Evolutionary conservation across 2,329 filamentous ascomycete genomes (phyloP), one percentile per base, ranked within the genome.

Genomic region (Exserohilum rostratum): DNA sequence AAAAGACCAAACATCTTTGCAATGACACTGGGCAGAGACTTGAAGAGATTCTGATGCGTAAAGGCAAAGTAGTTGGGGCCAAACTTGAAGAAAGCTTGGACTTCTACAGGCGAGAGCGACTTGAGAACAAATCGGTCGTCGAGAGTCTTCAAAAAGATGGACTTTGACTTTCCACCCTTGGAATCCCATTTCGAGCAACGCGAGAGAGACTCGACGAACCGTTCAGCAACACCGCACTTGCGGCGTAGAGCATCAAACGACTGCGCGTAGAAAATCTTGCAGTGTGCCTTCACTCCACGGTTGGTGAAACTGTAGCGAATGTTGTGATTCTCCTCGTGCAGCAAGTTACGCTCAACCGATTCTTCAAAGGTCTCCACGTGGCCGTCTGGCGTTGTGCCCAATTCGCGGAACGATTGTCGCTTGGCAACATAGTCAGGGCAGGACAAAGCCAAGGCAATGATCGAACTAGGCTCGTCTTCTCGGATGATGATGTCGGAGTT

Each of bases 1-100:
- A 96, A 99, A 74, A 99, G 96, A 0, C 95, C 95, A 49, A 99
- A 86, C 95, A 99, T 99, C 79, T 99, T 99, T 27, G 95, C 95
- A 69, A 99, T 99, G 37, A 96, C 95, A 1, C 91, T 96, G 0
- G 95, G 95, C 2, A 99, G 82, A 64, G 76, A 93, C 68, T 96
- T 93, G 79, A 99, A 99, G 13, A 99, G 82, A 6, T 92, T 93
- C 72, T 98, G 91, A 11, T 92, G 91, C 88, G 98, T 98, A 72
- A 99, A 96, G 66, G 88, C 89, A 74, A 99, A 99, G 78, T 99
- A 99, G 33, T 93, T 92, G 1, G 95, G 95, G 0, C 95, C 96
- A 70, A 99, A 99, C 65, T 90, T 90, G 64, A 98, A 84, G 76
- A 99, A 99, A 0, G 95, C 93, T 33, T 91, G 89, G 1, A 95